Percentiles rank a stretch among this genome's conserved stretches.
These are phyloP conservation scores for Globisporangium middletonii DNA, from an alignment of 352 stramenopile species.

Conservation along the genomic window DNA sequence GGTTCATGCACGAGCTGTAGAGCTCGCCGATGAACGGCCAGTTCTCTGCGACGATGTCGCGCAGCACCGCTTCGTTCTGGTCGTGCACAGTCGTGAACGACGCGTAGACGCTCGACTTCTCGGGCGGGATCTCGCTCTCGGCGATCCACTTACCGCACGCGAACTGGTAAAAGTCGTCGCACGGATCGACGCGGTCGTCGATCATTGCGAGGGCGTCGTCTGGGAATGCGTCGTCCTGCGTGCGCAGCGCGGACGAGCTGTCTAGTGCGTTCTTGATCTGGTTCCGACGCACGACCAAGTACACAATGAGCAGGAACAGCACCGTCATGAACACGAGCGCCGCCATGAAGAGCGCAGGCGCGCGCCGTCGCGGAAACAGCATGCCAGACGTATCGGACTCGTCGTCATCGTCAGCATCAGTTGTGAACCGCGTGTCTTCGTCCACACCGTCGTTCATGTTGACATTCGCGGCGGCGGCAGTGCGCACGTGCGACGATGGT, in stretches of 20 bases:
- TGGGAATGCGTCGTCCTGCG: conserved; percentile 12
- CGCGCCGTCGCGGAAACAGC: conserved; percentile 14
- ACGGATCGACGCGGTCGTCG: conserved; percentile 19
- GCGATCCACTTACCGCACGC: conserved; percentile 23
- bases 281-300: conserved; percentile 29
- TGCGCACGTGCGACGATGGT: neutral
- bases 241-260: conserved; percentile 21
- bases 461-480: neutral
- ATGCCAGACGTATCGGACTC: neutral
- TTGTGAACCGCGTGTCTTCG: too few species aligned
- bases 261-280: conserved; percentile 24
- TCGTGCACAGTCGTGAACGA: conserved; percentile 24
- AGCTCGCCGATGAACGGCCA: conserved; percentile 57
- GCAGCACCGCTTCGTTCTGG: conserved; percentile 22
- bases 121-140: conserved; percentile 21
- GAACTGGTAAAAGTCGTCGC: conserved; percentile 31
- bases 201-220: conserved; percentile 20
- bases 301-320: conserved; percentile 39
- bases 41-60: conserved; percentile 22
- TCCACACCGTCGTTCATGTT: neutral
- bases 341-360: conserved; percentile 18
- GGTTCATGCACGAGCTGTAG: conserved; percentile 63
- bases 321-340: conserved; percentile 21
- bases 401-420: conserved; percentile 1
- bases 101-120: conserved; percentile 18